phyloP scores from a whole-genome alignment of 352 stramenopile species.

The Phytophthora agathidicida region DNA sequence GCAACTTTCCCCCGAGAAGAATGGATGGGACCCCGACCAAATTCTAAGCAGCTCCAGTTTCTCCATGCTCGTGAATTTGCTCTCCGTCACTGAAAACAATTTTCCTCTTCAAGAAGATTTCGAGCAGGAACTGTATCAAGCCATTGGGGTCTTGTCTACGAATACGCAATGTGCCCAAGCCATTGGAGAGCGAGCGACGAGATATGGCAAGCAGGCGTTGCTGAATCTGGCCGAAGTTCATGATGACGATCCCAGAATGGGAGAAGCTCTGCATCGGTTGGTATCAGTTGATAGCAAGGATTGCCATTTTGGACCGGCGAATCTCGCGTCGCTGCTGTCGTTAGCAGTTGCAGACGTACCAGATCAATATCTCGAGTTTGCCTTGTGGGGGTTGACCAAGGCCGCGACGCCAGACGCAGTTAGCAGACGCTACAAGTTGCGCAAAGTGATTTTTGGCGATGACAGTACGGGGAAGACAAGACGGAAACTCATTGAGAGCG shows the following conservation, averaged over 20 bases:
- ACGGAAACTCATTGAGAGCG: conserved; percentile 55
- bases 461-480: conserved; percentile 56
- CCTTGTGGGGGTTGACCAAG: conserved; percentile 66
- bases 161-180: conserved; percentile 58
- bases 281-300: conserved; percentile 47
- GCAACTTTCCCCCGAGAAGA: conserved; percentile 37
- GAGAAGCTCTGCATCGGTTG: conserved; percentile 56
- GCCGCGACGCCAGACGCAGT: conserved; percentile 43
- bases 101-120: conserved; percentile 48
- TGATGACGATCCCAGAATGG: conserved; percentile 62
- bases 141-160: conserved; percentile 53
- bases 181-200: conserved; percentile 64
- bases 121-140: conserved; percentile 55
- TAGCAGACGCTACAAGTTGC: conserved; percentile 53
- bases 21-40: conserved; percentile 46
- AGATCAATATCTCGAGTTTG: conserved; percentile 71
- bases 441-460: conserved; percentile 67
- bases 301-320: conserved; percentile 63
- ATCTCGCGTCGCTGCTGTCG: conserved; percentile 70
- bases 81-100: conserved; percentile 37
- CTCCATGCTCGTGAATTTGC: conserved; percentile 60
- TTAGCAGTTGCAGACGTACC: conserved; percentile 64
- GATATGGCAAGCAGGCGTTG: conserved; percentile 75
- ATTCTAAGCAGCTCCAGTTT: conserved; percentile 70
- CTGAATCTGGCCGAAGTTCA: conserved; percentile 60